Conservation (phyloP, 108 stramenopile species). For the Mediolabrus comicus region DNA sequence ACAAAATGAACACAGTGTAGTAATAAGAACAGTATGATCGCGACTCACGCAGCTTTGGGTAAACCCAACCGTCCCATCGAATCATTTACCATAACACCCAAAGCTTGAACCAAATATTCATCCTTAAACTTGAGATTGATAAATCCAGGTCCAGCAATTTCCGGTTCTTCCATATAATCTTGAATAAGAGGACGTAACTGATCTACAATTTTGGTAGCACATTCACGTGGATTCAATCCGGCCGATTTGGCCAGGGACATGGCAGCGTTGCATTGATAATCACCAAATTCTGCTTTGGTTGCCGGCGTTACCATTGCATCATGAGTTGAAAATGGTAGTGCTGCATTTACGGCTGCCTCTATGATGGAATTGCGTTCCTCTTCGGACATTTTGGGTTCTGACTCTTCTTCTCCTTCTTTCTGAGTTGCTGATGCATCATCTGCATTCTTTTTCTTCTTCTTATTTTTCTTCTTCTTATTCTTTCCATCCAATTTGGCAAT, state of each 20-base stretch:
- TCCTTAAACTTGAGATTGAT: constrained; percentile 88
- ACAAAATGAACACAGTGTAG: not conserved
- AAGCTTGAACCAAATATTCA: constrained; percentile 65
- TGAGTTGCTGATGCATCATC: not conserved
- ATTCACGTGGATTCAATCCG: constrained; percentile 55
- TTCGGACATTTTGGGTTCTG: constrained; percentile 41
- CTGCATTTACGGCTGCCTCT: constrained; percentile 56
- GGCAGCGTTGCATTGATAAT: constrained; percentile 96
- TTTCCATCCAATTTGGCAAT: constrained; percentile 66
- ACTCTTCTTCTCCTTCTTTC: constrained; percentile 12
- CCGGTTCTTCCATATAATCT: constrained; percentile 78
- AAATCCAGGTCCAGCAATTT: constrained; percentile 91
- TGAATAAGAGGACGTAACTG: constrained; percentile 59
- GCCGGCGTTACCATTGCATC: constrained; percentile 85
- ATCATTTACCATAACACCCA: constrained; percentile 63
- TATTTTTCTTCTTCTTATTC: constrained; percentile 73
- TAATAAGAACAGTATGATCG: not conserved
- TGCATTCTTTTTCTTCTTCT: constrained; percentile 33
- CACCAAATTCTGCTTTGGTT: constrained; percentile 84
- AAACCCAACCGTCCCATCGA: constrained; percentile 62
- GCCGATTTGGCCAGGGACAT: constrained; percentile 65
- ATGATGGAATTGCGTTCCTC: constrained; percentile 63
- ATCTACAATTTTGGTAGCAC: constrained; percentile 70
- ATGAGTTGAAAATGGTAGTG: constrained; percentile 55
- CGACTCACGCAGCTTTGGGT: constrained; percentile 49